A percentile compares a stretch with the other conserved stretches of the same genome.
Evolutionary conservation across 225 moss, liverwort and hornwort species (phyloP).

Genomic region (Rhytidiadelphus loreus): DNA sequence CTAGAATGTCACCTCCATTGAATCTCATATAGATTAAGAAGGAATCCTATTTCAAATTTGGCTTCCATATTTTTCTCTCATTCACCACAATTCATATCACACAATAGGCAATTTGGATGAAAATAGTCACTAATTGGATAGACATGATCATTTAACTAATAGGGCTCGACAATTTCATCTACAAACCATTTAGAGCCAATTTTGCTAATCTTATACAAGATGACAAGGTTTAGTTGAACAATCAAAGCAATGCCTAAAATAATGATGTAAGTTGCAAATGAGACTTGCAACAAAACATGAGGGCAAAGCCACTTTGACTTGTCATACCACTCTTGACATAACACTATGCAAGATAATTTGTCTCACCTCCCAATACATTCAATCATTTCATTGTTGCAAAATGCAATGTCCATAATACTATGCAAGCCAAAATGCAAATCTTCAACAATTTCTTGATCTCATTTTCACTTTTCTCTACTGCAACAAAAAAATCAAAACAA

Average conservation of each 20-base stretch:
- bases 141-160: too few relatives aligned
- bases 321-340: accelerated
- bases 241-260: background rate
- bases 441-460: too few relatives aligned
- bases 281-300: background rate
- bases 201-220: accelerated
- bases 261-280: background rate
- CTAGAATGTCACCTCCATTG: background rate
- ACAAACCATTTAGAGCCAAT: accelerated
- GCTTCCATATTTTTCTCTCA: background rate
- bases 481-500: too few relatives aligned
- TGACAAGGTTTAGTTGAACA: background rate
- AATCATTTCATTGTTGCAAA: too few relatives aligned
- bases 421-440: too few relatives aligned
- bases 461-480: too few relatives aligned
- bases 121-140: too few relatives aligned
- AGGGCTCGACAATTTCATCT: too few relatives aligned
- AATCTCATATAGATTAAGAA: background rate
- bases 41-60: background rate
- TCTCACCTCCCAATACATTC: too few relatives aligned
- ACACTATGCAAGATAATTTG: too few relatives aligned
- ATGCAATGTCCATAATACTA: too few relatives aligned
- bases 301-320: background rate
- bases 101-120: too few relatives aligned
- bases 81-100: accelerated